phyloP scores from a whole-genome alignment of 495 filamentous ascomycete species.

The Aspergillus olivimuriae region DNA sequence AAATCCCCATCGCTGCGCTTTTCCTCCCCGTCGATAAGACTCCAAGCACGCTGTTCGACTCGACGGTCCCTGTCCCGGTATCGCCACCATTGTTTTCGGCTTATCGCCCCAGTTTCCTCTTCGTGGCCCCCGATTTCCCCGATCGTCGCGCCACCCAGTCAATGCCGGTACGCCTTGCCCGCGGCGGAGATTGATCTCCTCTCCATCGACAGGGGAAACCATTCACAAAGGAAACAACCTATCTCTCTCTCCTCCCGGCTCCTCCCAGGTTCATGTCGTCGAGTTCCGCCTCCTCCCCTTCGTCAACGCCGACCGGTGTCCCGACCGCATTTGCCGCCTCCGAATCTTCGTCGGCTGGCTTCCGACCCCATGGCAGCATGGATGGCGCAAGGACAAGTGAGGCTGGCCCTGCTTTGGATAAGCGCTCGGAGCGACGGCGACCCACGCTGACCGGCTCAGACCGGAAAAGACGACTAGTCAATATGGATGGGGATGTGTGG shows the following conservation, averaged over 20 bases:
- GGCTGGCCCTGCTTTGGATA: slow-evolving; percentile 17
- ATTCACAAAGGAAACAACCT: slow-evolving; percentile 8
- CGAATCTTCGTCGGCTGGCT: slow-evolving; percentile 1
- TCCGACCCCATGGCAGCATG: slow-evolving; percentile 15
- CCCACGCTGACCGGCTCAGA: slow-evolving; percentile 24
- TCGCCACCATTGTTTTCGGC: too few relatives aligned
- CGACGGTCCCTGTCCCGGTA: too few relatives aligned
- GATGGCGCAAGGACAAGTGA: slow-evolving; percentile 11
- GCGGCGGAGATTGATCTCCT: slow-evolving; percentile 44
- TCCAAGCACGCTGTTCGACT: too few relatives aligned
- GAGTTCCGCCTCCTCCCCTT: slow-evolving; percentile 13
- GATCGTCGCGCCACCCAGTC: slow-evolving; percentile 20
- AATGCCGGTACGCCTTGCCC: slow-evolving; percentile 24
- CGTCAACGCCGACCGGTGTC: slow-evolving; percentile 6
- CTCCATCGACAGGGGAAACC: slow-evolving; percentile 11
- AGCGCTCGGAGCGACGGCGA: slow-evolving; percentile 14
- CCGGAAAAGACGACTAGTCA: slow-evolving; percentile 34
- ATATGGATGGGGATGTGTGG: slow-evolving; percentile 20
- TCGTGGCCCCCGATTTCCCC: background rate
- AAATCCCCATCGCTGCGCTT: background rate
- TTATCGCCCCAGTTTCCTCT: too few relatives aligned
- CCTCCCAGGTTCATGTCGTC: slow-evolving; percentile 17
- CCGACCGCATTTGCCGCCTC: slow-evolving; percentile 6
- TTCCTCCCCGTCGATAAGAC: background rate
- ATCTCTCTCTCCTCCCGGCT: background rate